phyloP scores from a whole-genome alignment of 2,329 filamentous ascomycete genomes.

The Sclerotinia trifoliorum region DNA sequence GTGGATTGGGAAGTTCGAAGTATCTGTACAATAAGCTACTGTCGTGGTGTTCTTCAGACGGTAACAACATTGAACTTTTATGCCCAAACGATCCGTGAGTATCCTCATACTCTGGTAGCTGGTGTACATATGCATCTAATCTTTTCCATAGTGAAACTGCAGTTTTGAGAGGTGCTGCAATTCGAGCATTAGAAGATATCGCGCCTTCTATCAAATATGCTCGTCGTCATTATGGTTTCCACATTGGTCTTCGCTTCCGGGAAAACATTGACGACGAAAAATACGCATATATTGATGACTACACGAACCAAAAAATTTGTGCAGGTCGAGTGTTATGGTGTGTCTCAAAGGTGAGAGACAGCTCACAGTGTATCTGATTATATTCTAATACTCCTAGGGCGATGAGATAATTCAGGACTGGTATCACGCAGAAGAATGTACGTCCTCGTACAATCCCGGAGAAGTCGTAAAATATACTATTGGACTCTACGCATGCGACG shows the following conservation, averaged over 20 bases:
- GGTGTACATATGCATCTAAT: neutral
- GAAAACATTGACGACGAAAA: slow-evolving; percentile 23
- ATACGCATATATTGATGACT: neutral
- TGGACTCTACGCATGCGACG: slow-evolving; percentile 19
- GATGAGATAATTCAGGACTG: slow-evolving; percentile 20
- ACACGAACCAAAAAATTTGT: slow-evolving; percentile 20
- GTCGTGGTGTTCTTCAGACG: slow-evolving; percentile 29
- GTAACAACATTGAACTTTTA: slow-evolving; percentile 28
- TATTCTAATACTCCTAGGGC: slow-evolving; percentile 7
- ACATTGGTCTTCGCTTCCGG: neutral
- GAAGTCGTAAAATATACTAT: neutral
- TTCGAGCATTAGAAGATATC: slow-evolving; percentile 26
- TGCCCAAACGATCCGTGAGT: slow-evolving; percentile 27
- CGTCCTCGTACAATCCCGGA: neutral
- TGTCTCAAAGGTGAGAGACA: slow-evolving; percentile 24
- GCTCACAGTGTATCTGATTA: too few relatives aligned
- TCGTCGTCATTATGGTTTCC: slow-evolving; percentile 27
- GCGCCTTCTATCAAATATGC: slow-evolving; percentile 22
- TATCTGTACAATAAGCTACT: slow-evolving; percentile 27
- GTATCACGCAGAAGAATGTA: neutral
- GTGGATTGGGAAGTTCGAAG: slow-evolving; percentile 27
- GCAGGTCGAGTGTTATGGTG: slow-evolving; percentile 21
- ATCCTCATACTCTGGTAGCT: neutral
- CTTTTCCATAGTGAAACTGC: slow-evolving; percentile 27
- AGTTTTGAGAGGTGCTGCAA: slow-evolving; percentile 26